Base-by-base conservation (phyloP, 768 basidiomycete species). In the Lentinula edodes region DNA sequence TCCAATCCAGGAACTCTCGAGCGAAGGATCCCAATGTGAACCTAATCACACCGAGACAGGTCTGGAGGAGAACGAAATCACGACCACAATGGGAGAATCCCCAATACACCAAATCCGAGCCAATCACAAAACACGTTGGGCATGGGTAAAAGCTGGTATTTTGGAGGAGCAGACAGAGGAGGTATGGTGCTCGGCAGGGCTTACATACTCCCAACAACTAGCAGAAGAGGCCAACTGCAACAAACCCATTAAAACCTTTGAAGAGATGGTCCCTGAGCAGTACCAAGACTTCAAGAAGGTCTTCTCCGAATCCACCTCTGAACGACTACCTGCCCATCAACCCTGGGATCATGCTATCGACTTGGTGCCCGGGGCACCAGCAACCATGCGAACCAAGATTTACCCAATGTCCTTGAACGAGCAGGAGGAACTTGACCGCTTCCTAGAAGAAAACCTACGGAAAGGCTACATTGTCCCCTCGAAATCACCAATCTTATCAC, bases 321-420 rank as follows among this genome's bases (percentile, higher is more conserved):
- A 73, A 23, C 64, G 51, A 3, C 67, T 76, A 0, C 70, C 73
- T 0, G 67, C 64, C 2, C 61, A 61, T 18, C 66, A 67, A 2
- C 64, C 68, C 0, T 75, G 70, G 61, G 73, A 77, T 50, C 62
- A 66, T 6, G 58, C 60, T n/a, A 76, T 75, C 55, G 61, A 74
- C 9, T 54, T 74, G 2, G 67, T 71, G 13, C 67, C 69, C 3
- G 71, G 65, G n/a, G 66, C 58, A 16, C 42, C 62, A 0, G 71
- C 69, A 0, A 70, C 71, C 0, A 64, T 67, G 10, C 58, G 41
- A 5, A 72, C 71, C 7, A 66, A 64, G 0, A 60, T 77, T 2
- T 77, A 76, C 52, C 62, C 64, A 2, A 64, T 77, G 6, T 72
- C 73, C 0, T n/a, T n/a, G n/a, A n/a, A n/a, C n/a, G n/a, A n/a